Percentiles rank a stretch among this genome's conserved stretches.
phyloP scores from a whole-genome alignment of 78 protist species.

The Dictyostelium firmibasis region DNA sequence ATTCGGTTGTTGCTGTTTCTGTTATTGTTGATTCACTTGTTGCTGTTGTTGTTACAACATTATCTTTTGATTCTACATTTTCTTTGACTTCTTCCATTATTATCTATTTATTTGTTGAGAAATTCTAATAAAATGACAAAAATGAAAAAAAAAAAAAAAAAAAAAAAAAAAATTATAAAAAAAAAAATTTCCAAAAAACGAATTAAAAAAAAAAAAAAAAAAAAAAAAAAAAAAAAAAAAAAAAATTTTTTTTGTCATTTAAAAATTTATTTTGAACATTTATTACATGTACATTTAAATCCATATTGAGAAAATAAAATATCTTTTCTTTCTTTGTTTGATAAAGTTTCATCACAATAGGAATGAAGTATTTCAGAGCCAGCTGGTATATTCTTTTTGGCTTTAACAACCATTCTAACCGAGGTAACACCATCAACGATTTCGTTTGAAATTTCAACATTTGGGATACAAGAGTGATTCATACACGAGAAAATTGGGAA shows the following conservation, averaged over 20 bases:
- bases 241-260: neutral
- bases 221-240: neutral
- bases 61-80: neutral
- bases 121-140: neutral
- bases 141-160: neutral
- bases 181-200: neutral
- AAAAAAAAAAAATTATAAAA: neutral
- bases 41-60: too few species aligned
- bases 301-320: conserved; percentile 49
- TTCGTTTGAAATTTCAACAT: conserved; percentile 55
- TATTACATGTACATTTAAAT: conserved; percentile 53
- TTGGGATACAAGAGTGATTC: conserved; percentile 77
- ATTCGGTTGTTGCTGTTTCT: too few species aligned
- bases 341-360: conserved; percentile 46
- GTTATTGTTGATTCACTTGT: too few species aligned
- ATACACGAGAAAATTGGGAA: conserved; percentile 70
- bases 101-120: neutral
- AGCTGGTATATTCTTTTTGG: conserved; percentile 29
- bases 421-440: conserved; percentile 31
- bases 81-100: neutral
- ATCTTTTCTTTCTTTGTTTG: conserved; percentile 39
- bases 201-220: too few species aligned
- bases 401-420: conserved; percentile 33
- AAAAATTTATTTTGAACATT: conserved; percentile 27
- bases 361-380: conserved; percentile 42